Conservation (phyloP, 306 rosid species). For the Prunus salicina region DNA sequence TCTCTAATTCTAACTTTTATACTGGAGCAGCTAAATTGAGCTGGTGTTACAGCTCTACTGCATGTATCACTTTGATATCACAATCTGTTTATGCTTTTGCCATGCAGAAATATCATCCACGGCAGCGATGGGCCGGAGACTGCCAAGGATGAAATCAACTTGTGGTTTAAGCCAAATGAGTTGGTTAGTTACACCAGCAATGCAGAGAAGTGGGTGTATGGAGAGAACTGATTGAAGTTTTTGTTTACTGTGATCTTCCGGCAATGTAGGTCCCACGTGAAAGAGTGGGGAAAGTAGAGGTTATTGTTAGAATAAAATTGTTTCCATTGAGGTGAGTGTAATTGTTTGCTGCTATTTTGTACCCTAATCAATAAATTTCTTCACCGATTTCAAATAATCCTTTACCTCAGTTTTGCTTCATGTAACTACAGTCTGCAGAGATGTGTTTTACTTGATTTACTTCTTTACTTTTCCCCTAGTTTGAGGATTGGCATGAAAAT, state of each 20-base stretch:
- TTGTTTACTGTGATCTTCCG: constrained; percentile 10
- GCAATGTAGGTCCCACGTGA: constrained; percentile 17
- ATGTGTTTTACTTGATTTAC: no score
- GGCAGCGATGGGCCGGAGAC: constrained; percentile 98
- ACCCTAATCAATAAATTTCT: not conserved
- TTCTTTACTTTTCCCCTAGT: no score
- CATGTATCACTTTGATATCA: constrained; percentile 18
- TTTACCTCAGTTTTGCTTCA: not conserved
- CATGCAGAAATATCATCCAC: constrained; percentile 80
- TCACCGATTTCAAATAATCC: not conserved
- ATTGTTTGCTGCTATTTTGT: not conserved
- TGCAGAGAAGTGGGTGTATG: constrained; percentile 91
- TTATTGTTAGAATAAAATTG: constrained; percentile 28
- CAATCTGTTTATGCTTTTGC: constrained; percentile 12
- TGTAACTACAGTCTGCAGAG: not conserved
- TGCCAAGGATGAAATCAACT: constrained; percentile 76
- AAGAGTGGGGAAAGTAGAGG: constrained; percentile 17
- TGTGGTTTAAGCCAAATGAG: constrained; percentile 93
- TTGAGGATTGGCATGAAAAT: no score
- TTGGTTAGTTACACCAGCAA: constrained; percentile 82
- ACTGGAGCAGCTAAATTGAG: not conserved
- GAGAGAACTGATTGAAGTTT: constrained; percentile 40
- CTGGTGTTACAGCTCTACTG: not conserved
- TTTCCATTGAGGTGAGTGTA: constrained; percentile 18
- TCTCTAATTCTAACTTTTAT: not conserved